Evolutionary conservation across 345 rosid genomes (phyloP), one percentile per base, ranked within the genome.

Genomic region (Gossypium anomalum): DNA sequence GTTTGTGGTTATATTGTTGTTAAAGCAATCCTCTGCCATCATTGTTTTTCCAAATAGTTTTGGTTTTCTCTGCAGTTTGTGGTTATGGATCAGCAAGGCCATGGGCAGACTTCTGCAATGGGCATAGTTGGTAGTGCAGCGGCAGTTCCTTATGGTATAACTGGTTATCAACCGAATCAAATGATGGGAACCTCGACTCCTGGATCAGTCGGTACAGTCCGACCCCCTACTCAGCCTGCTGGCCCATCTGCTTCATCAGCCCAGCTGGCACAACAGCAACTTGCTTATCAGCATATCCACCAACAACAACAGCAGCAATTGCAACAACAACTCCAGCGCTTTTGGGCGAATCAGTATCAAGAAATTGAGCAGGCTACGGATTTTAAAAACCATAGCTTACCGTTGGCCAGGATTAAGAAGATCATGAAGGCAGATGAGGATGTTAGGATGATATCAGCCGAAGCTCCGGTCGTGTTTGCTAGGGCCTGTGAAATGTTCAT

Each of bases 401-500:
- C 99, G 0, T 72, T 94, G 6, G 98, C 97, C 0, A 91, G 98
- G 83, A 94, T 94, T 83, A 94, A 94, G 89, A 94, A 94, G 80
- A 94, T 94, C 88, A 94, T 94, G 98, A 94, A 94, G 81, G 98
- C 98, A 0, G 98, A 94, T 11, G 98, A 94, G 79, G 98, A 94
- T 64, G 98, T 94, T 53, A 92, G 93, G 80, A 94, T 94, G 98
- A 94, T 94, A 75, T 92, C 98, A 0, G 97, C 98, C 3, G 98
- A 94, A 81, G 98, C 98, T 9, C 98, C 98, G 0, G 93, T 94
- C 0, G 89, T 94, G 43, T 94, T 94, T 67, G 98, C 98, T 20
- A 90, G 98, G 77, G 98, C 98, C 6, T 94, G 98, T 20, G 98
- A 94, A 82, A 92, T 94, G 98, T 94, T 94, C 82, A 92, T 94